These are phyloP conservation scores for Eimeria praecox DNA, from an alignment of 169 alveolate genomes.

Conservation along the genomic window DNA sequence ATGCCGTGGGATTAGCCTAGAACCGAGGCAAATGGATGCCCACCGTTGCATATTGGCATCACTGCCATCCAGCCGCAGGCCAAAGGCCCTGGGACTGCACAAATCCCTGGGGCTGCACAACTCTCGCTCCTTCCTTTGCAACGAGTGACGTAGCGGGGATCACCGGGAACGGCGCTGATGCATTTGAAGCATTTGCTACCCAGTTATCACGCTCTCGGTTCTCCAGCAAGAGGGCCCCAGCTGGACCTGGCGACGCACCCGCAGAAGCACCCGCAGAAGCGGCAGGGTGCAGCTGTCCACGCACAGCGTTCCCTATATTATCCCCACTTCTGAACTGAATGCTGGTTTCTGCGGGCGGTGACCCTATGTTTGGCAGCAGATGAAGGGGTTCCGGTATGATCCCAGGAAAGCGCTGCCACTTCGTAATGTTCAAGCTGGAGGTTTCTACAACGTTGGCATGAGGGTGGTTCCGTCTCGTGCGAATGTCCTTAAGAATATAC, in stretches of 20 bases:
- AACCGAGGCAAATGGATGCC: not conserved
- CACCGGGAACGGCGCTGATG: not conserved
- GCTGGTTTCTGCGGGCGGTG: not conserved
- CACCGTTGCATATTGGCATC: not conserved
- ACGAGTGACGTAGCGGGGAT: not conserved
- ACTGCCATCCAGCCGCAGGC: slow-evolving; percentile 17
- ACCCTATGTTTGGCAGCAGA: not conserved
- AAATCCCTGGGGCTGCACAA: slow-evolving; percentile 17
- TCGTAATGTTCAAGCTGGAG: not conserved
- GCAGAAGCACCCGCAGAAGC: not conserved
- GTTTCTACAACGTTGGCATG: not conserved
- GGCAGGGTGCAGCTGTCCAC: not conserved
- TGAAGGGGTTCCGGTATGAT: not conserved
- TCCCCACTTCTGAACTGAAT: not conserved
- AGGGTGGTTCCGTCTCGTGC: not conserved
- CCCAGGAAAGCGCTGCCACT: not conserved
- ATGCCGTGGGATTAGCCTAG: not conserved
- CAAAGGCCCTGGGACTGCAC: slow-evolving; percentile 21
- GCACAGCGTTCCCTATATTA: not conserved
- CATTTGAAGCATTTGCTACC: not conserved
- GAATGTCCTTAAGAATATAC: slow-evolving; percentile 82
- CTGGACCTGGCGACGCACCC: not conserved
- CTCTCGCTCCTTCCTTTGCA: not conserved
- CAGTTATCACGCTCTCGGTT: not conserved
- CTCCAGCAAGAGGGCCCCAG: slow-evolving; percentile 6